Percentiles rank a stretch among this genome's conserved stretches.
phyloP scores from a whole-genome alignment of 345 rosid genomes.

The Ceriops zippeliana region DNA sequence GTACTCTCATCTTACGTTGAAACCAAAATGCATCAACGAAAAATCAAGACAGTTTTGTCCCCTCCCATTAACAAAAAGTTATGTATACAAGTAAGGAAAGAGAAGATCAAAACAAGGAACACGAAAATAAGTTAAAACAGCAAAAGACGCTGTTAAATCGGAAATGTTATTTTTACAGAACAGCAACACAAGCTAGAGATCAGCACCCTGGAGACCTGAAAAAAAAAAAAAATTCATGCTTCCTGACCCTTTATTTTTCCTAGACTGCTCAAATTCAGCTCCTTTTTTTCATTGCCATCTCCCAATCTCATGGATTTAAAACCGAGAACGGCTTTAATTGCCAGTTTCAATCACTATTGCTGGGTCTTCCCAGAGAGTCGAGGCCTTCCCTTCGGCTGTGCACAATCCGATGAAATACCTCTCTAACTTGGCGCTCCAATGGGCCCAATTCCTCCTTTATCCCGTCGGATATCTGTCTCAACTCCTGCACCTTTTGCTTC shows the following conservation, averaged over 20 bases:
- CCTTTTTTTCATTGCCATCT: background rate
- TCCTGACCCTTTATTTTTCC: conserved; percentile 24
- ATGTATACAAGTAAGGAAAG: background rate
- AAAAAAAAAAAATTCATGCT: conserved; percentile 12
- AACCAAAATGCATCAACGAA: conserved; percentile 1
- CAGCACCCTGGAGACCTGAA: conserved; percentile 35
- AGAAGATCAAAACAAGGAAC: conserved; percentile 4
- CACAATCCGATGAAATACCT: conserved; percentile 78
- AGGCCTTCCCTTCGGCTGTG: conserved; percentile 79
- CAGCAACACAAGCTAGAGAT: conserved; percentile 34
- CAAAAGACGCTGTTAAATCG: conserved; percentile 34
- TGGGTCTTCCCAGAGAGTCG: conserved; percentile 50
- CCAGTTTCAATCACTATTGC: conserved; percentile 25
- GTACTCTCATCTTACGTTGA: background rate
- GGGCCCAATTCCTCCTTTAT: conserved; percentile 72
- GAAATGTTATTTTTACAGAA: conserved; percentile 40
- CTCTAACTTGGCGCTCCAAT: conserved; percentile 75
- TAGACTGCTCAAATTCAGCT: conserved; percentile 14
- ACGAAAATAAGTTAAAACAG: conserved; percentile 31
- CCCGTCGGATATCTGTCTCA: conserved; percentile 44
- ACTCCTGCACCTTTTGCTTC: conserved; percentile 55
- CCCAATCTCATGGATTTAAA: conserved; percentile 5
- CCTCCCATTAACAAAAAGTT: background rate
- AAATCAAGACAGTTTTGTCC: background rate
- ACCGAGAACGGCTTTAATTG: background rate